A percentile compares a stretch with the other conserved stretches of the same genome.
Evolutionary conservation across 2,329 filamentous ascomycete genomes (phyloP).

Genomic region (Aurifilum marmelostoma): DNA sequence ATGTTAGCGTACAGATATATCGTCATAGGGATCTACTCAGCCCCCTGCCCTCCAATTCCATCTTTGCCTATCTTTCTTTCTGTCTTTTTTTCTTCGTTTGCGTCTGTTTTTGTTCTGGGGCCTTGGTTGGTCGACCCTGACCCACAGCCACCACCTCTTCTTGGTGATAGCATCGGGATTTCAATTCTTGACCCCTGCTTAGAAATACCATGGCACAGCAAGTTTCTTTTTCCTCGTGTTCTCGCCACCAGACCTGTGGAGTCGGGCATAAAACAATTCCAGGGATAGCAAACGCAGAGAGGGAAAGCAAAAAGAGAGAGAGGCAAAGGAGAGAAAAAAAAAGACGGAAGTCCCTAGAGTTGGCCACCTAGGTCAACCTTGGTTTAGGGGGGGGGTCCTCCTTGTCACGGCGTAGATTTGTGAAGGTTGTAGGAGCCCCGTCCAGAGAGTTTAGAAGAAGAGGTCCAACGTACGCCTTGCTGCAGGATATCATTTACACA

Average conservation of each 20-base stretch:
- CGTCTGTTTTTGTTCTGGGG: background rate
- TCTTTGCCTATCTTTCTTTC: background rate
- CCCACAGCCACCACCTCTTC: background rate
- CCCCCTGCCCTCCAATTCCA: background rate
- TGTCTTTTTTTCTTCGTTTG: no score
- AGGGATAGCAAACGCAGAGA: slow-evolving; percentile 22
- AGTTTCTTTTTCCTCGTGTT: background rate
- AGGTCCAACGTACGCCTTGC: no score
- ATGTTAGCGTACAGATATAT: background rate
- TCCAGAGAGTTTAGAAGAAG: no score
- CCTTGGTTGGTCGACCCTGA: background rate
- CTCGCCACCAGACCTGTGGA: slow-evolving; percentile 10
- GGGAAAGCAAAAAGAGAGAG: slow-evolving; percentile 10
- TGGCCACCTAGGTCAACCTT: slow-evolving; percentile 18
- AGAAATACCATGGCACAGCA: background rate
- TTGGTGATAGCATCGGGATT: background rate
- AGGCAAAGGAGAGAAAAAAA: background rate
- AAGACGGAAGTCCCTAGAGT: no score
- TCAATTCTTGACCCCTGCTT: background rate
- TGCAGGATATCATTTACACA: background rate
- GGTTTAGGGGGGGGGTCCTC: slow-evolving; percentile 7
- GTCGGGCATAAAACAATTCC: slow-evolving; percentile 13
- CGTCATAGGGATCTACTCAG: background rate
- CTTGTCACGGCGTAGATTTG: no score
- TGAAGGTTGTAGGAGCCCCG: no score